A percentile compares a stretch with the other conserved stretches of the same genome.
Evolutionary conservation across 2,329 filamentous ascomycete genomes (phyloP).

Genomic region (Fusarium dlaminii): DNA sequence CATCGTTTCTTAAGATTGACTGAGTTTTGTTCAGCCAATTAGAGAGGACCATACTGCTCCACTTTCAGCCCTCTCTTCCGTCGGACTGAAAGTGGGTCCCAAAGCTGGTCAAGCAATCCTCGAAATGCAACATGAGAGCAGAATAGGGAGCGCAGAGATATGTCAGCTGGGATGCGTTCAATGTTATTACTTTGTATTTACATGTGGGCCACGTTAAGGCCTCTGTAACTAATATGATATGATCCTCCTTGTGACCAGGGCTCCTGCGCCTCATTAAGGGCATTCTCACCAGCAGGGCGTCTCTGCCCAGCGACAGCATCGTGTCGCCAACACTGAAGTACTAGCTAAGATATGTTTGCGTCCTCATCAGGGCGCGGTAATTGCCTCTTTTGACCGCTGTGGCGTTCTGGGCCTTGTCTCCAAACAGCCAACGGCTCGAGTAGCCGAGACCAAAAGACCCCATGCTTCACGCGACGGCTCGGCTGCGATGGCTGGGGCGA

Average conservation of each 20-base stretch:
- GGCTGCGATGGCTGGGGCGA: neutral
- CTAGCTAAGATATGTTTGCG: rapidly evolving
- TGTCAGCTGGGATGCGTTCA: neutral
- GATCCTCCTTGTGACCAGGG: neutral
- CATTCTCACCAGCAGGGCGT: neutral
- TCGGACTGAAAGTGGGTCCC: neutral
- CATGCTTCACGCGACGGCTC: neutral
- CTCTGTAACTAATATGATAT: neutral
- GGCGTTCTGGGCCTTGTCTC: neutral
- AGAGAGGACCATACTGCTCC: neutral
- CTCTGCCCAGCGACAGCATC: neutral
- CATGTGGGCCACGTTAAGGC: rapidly evolving
- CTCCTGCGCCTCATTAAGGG: neutral
- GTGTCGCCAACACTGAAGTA: neutral
- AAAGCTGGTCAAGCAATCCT: neutral
- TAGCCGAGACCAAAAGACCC: neutral
- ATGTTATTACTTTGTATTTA: neutral
- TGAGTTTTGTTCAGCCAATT: neutral
- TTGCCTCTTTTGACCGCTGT: rapidly evolving
- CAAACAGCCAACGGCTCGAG: neutral
- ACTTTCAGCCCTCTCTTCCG: neutral
- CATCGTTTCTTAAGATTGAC: neutral
- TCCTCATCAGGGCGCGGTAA: neutral
- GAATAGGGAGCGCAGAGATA: neutral
- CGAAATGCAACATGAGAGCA: neutral